A percentile compares a stretch with the other conserved stretches of the same genome.
phyloP scores from a whole-genome alignment of 345 rosid genomes.

The Carallia brachiata region DNA sequence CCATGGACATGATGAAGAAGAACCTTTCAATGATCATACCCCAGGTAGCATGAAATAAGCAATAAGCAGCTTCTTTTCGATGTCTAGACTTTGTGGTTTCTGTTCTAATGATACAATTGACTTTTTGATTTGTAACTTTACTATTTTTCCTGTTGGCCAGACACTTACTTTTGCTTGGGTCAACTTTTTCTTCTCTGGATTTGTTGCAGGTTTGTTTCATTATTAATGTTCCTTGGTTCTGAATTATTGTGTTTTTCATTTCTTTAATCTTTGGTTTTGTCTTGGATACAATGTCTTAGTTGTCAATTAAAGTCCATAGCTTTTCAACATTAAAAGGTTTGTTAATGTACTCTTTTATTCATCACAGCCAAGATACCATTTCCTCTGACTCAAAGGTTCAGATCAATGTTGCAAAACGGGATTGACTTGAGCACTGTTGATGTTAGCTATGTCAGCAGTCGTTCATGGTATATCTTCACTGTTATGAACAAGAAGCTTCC shows the following conservation, averaged over 20 bases:
- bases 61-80: neutral
- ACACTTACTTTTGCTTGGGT: slow-evolving; percentile 99
- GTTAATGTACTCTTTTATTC: slow-evolving; percentile 13
- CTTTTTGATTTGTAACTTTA: slow-evolving; percentile 2
- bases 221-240: neutral
- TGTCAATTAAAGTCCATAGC: neutral
- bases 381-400: slow-evolving; percentile 95
- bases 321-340: slow-evolving; percentile 3
- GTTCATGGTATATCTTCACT: slow-evolving; percentile 68
- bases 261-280: neutral
- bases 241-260: neutral
- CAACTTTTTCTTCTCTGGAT: slow-evolving; percentile 99
- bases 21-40: slow-evolving; percentile 98
- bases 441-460: slow-evolving; percentile 98
- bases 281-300: neutral
- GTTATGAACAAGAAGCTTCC: neutral
- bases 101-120: slow-evolving; percentile 16
- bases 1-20: slow-evolving; percentile 99
- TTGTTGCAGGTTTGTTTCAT: slow-evolving; percentile 77
- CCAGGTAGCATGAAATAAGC: slow-evolving; percentile 49
- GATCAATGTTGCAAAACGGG: slow-evolving; percentile 98
- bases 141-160: slow-evolving; percentile 42
- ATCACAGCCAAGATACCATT: slow-evolving; percentile 90
- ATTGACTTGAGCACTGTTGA: slow-evolving; percentile 98
- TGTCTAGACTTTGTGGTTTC: neutral